phyloP scores from a whole-genome alignment of 257 asterid genomes.

The Vinca minor region DNA sequence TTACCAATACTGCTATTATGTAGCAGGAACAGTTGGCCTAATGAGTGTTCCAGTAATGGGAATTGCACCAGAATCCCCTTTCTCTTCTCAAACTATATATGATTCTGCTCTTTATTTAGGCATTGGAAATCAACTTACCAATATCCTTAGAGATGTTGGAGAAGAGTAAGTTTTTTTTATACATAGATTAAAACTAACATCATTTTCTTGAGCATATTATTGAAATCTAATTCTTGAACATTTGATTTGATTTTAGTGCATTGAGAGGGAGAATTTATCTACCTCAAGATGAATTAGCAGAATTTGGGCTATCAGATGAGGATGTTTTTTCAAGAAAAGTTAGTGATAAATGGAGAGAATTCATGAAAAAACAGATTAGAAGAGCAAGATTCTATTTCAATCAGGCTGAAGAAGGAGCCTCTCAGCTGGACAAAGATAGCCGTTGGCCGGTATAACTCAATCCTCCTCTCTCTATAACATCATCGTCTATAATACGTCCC shows the following conservation, averaged over 20 bases:
- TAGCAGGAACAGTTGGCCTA: conserved; percentile 77
- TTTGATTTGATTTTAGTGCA: conserved; percentile 33
- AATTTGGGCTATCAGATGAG: conserved; percentile 46
- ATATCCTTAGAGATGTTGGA: conserved; percentile 79
- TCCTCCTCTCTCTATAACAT: too few relatives aligned
- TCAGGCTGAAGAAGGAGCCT: conserved; percentile 67
- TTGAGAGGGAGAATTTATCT: conserved; percentile 75
- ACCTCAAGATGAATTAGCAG: conserved; percentile 70
- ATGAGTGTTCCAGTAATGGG: conserved; percentile 92
- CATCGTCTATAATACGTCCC: too few relatives aligned
- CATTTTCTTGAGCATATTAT: background rate
- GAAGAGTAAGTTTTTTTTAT: conserved; percentile 49
- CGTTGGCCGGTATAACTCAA: conserved; percentile 99
- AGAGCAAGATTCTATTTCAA: conserved; percentile 71
- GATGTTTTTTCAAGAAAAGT: conserved; percentile 63
- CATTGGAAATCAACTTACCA: conserved; percentile 69
- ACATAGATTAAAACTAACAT: background rate
- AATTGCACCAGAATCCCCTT: conserved; percentile 56
- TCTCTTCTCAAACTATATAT: conserved; percentile 47
- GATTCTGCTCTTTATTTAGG: conserved; percentile 55
- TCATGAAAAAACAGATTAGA: conserved; percentile 67
- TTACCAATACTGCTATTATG: conserved; percentile 63
- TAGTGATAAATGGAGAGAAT: conserved; percentile 55
- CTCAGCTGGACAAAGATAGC: conserved; percentile 68
- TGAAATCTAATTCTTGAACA: background rate